Evolutionary conservation across 306 rosid species (phyloP), one percentile per base, ranked within the genome.

Genomic region (Coriaria nepalensis): DNA sequence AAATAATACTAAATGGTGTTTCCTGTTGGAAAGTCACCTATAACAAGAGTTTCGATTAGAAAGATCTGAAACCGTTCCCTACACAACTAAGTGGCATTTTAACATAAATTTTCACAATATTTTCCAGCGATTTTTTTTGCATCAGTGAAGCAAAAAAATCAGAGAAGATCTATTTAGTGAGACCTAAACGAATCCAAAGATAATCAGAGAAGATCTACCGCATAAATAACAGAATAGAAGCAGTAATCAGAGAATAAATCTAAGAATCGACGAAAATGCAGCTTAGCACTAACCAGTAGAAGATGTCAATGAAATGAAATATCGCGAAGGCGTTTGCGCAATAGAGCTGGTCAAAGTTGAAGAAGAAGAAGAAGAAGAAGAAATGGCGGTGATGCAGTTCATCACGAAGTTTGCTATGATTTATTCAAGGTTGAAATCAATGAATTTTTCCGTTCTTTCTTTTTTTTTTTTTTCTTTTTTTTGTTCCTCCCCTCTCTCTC

Each of bases 261-360:
- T n/a, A n/a, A n/a, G n/a, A n/a, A n/a, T n/a, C n/a, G n/a, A n/a
- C n/a, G n/a, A 13, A 32, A 11, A 33, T 5, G 35, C 20, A 9
- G 10, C 0, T 12, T 0, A 14, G 33, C 33, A 69, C 72, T 53
- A 39, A 75, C 81, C 81, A 54, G 76, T 7, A 32, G 36, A 55
- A 40, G 36, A 32, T 6, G 47, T 5, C 13, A 50, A 55, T 35
- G 33, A 36, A 50, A 11, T 39, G 4, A 37, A 8, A 34, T 45
- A 47, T 8, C 9, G 10, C 37, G 68, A 67, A 34, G n/a, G 5
- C 14, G 32, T 50, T n/a, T 0, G 39, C n/a, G 20, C 4, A 10
- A 29, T 9, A 51, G 29, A 55, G 9, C 11, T 9, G 4, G 38
- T 11, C 5, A 13, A 35, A 6, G 63, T 50, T 39, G 32, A 39